These are phyloP conservation scores for Edaphochlamys debaryana DNA, from an alignment of 139 green algal species.

Conservation along the genomic window DNA sequence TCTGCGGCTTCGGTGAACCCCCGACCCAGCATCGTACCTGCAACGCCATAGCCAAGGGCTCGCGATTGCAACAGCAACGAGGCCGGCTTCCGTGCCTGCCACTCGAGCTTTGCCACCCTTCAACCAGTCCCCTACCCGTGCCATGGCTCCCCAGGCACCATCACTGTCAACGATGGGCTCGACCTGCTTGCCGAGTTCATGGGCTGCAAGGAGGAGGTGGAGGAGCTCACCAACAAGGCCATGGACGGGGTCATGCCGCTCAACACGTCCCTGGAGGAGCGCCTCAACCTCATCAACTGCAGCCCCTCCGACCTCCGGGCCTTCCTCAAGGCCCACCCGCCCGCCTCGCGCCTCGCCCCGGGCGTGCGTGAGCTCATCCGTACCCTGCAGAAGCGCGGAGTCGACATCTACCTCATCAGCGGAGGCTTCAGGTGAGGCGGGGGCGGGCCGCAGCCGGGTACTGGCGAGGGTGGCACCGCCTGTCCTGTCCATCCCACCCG, in stretches of 20 bases:
- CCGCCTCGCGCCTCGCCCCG: conserved; percentile 57
- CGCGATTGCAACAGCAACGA: too few relatives aligned
- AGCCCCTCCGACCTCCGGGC: conserved; percentile 64
- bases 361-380: conserved; percentile 70
- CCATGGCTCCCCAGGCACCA: conserved; percentile 56
- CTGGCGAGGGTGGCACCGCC: too few relatives aligned
- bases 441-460: too few relatives aligned
- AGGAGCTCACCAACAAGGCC: conserved; percentile 68
- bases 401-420: conserved; percentile 80
- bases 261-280: conserved; percentile 63
- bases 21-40: too few relatives aligned
- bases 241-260: conserved; percentile 78
- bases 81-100: too few relatives aligned
- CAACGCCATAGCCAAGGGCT: too few relatives aligned
- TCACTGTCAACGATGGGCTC: conserved; percentile 71
- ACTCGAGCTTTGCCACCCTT: too few relatives aligned
- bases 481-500: too few relatives aligned
- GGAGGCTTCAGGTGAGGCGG: conserved; percentile 83
- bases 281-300: conserved; percentile 73
- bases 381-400: conserved; percentile 66
- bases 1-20: too few relatives aligned
- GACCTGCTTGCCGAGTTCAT: conserved; percentile 79
- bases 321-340: conserved; percentile 66
- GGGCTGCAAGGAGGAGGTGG: conserved; percentile 66
- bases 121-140: too few relatives aligned